Percentiles rank a stretch among this genome's conserved stretches.
phyloP scores from a whole-genome alignment of 208 protist species.

The Trypanosoma theileri region DNA sequence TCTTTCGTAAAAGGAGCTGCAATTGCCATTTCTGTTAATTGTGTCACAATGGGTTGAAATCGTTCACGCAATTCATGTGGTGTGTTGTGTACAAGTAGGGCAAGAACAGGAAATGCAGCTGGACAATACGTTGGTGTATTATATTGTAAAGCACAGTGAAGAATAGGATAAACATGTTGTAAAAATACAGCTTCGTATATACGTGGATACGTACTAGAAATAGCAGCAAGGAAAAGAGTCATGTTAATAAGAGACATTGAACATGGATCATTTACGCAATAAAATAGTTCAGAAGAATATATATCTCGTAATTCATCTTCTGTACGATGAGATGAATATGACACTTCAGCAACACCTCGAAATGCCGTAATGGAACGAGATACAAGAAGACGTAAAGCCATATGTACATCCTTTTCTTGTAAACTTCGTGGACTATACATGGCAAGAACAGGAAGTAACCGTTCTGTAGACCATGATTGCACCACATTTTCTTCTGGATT shows the following conservation, averaged over 20 bases:
- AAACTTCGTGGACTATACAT: conserved; percentile 29
- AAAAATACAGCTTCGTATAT: conserved; percentile 46
- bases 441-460: conserved; percentile 25
- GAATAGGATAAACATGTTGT: conserved; percentile 45
- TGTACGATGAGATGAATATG: conserved; percentile 11
- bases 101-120: conserved; percentile 52
- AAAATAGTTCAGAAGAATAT: conserved; percentile 10
- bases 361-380: conserved; percentile 18
- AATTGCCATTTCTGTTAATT: conserved; percentile 47
- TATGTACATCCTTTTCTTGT: conserved; percentile 1
- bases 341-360: conserved; percentile 22
- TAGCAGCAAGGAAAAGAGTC: conserved; percentile 45
- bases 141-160: conserved; percentile 42
- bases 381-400: conserved; percentile 32
- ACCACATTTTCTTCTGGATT: neutral
- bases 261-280: conserved; percentile 19
- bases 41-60: conserved; percentile 27
- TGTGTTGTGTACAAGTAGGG: conserved; percentile 66
- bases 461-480: conserved; percentile 13
- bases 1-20: conserved; percentile 49
- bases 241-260: conserved; percentile 45
- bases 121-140: conserved; percentile 37
- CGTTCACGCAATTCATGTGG: conserved; percentile 29
- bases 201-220: conserved; percentile 34
- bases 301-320: conserved; percentile 18